Evolutionary conservation across 441 rosid species (phyloP).

Genomic region (Kokia cookei): DNA sequence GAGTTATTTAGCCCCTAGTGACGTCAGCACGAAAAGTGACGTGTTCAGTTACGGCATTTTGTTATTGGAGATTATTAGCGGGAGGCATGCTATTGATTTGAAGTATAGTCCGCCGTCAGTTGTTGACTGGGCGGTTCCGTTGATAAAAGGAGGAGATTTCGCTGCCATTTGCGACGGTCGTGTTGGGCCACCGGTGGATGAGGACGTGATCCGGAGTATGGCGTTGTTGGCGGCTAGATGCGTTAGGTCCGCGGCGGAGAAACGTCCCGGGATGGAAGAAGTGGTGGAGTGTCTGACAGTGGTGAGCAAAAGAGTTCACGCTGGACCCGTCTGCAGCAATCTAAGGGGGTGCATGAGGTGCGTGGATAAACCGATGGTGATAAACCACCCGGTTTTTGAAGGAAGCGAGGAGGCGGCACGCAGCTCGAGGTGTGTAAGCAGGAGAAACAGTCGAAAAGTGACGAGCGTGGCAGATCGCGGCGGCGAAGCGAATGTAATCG

Average conservation of each 20-base stretch:
- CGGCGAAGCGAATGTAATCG: constrained; percentile 3
- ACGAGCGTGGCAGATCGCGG: constrained; percentile 33
- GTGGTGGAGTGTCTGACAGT: constrained; percentile 51
- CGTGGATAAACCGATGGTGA: constrained; percentile 11
- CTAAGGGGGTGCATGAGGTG: constrained; percentile 36
- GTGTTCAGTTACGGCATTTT: constrained; percentile 70
- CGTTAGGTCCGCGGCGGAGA: constrained; percentile 47
- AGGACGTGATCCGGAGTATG: constrained; percentile 26
- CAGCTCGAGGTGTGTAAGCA: too few relatives aligned
- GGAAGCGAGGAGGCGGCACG: too few relatives aligned
- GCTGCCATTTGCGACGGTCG: constrained; percentile 37
- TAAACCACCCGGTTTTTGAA: background rate
- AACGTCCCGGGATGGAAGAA: constrained; percentile 62
- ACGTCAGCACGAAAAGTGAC: constrained; percentile 60
- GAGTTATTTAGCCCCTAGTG: constrained; percentile 72
- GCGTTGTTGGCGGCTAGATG: constrained; percentile 58
- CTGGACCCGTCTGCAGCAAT: constrained; percentile 35
- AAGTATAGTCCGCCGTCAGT: constrained; percentile 65
- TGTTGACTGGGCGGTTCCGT: constrained; percentile 80
- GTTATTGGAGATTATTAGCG: constrained; percentile 56
- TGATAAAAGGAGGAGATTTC: constrained; percentile 45
- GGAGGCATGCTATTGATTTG: constrained; percentile 60
- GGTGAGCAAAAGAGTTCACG: constrained; percentile 24
- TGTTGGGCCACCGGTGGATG: constrained; percentile 27
- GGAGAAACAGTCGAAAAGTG: constrained; percentile 36